Percentiles rank a stretch among this genome's conserved stretches.
Evolutionary conservation across 768 basidiomycete species (phyloP).

Genomic region (Leccinum variicolor): DNA sequence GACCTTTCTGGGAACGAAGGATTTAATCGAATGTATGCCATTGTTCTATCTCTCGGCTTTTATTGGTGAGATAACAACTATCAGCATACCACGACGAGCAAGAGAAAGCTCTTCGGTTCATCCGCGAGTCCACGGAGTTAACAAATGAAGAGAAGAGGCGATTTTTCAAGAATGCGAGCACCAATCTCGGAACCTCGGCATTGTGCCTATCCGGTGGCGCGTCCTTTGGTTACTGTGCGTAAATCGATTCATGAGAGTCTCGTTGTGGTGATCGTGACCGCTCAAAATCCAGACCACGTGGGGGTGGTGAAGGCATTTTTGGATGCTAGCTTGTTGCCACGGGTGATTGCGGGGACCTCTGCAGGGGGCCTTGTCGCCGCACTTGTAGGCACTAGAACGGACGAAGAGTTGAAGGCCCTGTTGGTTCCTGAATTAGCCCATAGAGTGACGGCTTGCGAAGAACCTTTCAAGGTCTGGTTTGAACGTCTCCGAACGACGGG

Average conservation of each 20-base stretch:
- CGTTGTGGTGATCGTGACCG: neutral
- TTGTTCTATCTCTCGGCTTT: neutral
- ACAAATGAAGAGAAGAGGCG: conserved; percentile 84
- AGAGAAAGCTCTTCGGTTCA: conserved; percentile 67
- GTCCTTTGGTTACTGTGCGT: conserved; percentile 85
- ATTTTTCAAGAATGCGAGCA: conserved; percentile 88
- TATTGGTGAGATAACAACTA: neutral
- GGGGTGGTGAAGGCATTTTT: conserved; percentile 92
- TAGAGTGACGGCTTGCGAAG: conserved; percentile 79
- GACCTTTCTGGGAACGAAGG: conserved; percentile 92
- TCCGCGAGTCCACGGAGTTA: conserved; percentile 71
- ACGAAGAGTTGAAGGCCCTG: conserved; percentile 76
- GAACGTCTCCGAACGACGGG: conserved; percentile 80
- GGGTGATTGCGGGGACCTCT: conserved; percentile 92
- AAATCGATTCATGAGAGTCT: conserved; percentile 1
- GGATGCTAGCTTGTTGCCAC: conserved; percentile 80
- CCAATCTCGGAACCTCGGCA: conserved; percentile 88
- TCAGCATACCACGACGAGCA: conserved; percentile 83
- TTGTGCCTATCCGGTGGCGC: conserved; percentile 96
- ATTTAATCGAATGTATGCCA: conserved; percentile 74
- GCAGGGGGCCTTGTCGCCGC: conserved; percentile 83
- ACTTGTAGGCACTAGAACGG: conserved; percentile 81
- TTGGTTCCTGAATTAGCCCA: conserved; percentile 83
- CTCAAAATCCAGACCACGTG: conserved; percentile 59
- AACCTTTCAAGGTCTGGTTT: conserved; percentile 66